Evolutionary conservation across 2,329 filamentous ascomycete genomes (phyloP), one percentile per base, ranked within the genome.

Genomic region (Cladosporium sp.): DNA sequence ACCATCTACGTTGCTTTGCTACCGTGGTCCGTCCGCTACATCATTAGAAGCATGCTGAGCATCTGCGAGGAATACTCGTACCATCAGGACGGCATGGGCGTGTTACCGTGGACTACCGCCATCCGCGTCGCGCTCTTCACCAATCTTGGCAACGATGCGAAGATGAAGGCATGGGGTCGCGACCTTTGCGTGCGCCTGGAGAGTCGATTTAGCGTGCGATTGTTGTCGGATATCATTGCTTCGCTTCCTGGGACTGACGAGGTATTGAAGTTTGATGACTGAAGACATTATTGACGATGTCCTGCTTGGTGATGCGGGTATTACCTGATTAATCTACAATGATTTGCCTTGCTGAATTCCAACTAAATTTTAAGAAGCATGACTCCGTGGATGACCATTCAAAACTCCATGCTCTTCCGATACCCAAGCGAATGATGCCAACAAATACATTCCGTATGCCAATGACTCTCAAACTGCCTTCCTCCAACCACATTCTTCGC

Each of bases 1-100:
- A 18, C 41, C 3, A n/a, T 28, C 21, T 58, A 58, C 21, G 41
- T 10, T 1, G 26, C 38, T 2, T 7, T 32, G n/a, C 41, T 60
- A 12, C 58, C 44, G 15, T 60, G 58, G 58, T 49, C 58, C 0
- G 14, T 47, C 28, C 6, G 15, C 1, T 21, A 60, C 1, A 4
- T 21, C 2, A 14, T 49, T 2, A 30, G 38, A 7, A 60, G 26
- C 41, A 49, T 60, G 7, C 41, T 60, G 7, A 24, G 32, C 1
- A 60, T 60, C 8, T 60, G 58, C 18, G 58, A 60, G 38, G 41
- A 51, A n/a, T 49, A 60, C 41, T 47, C 58, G 3, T 60, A 60
- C n/a, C 58, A 28, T 24, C 58, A 60, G 38, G n/a, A 47, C 1
- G 38, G 15, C 1, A 32, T 41, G 26, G 58, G 58, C 2, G 26